phyloP scores from a whole-genome alignment of 2,329 filamentous ascomycete genomes.

The Thelonectria rubi region DNA sequence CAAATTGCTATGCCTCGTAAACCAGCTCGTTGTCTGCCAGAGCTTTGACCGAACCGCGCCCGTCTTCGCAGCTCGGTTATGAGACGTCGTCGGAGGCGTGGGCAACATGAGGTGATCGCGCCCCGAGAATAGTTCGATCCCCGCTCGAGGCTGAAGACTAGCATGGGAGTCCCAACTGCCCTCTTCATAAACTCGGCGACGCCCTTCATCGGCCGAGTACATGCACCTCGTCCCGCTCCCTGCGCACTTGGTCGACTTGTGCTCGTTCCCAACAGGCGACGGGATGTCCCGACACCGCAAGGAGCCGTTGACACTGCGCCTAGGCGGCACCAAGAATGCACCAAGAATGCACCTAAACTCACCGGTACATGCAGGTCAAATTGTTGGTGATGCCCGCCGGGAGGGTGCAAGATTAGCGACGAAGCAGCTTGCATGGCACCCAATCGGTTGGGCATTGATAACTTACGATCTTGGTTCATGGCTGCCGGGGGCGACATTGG shows the following conservation, averaged over 20 bases:
- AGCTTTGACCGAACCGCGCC: conserved; percentile 12
- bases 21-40: neutral
- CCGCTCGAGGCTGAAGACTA: conserved; percentile 5
- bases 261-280: conserved; percentile 7
- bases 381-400: conserved; percentile 30
- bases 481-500: conserved; percentile 33
- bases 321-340: no score
- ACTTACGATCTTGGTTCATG: conserved; percentile 36
- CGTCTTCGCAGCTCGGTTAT: conserved; percentile 7
- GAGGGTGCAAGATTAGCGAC: conserved; percentile 41
- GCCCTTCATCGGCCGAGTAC: neutral
- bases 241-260: conserved; percentile 1
- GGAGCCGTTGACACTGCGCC: conserved; percentile 28
- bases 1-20: conserved; percentile 1
- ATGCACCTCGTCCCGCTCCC: neutral
- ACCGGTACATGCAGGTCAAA: conserved; percentile 37
- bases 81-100: neutral
- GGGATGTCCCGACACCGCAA: conserved; percentile 20
- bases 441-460: conserved; percentile 39
- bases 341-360: conserved; percentile 20
- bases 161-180: conserved; percentile 1
- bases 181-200: neutral
- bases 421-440: conserved; percentile 32
- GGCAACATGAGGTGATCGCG: conserved; percentile 13
- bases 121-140: conserved; percentile 12